A percentile compares a stretch with the other conserved stretches of the same genome.
Evolutionary conservation across 2,329 filamentous ascomycete genomes (phyloP).

Genomic region (Sarocladium brachiariae): DNA sequence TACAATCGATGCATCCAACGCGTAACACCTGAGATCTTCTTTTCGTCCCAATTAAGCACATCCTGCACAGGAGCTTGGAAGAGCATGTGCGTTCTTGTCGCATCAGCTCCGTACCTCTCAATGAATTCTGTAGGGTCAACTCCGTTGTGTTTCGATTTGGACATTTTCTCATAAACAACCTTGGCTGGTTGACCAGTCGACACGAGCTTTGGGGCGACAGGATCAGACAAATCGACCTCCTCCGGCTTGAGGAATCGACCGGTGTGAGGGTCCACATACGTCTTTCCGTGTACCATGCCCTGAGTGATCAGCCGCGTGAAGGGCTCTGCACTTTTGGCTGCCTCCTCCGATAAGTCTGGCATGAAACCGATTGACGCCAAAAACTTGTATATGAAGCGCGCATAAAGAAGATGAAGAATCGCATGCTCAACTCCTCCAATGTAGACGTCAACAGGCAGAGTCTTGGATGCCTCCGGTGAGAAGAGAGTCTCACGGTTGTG

Average conservation of each 20-base stretch:
- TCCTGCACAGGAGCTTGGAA: conserved; percentile 83
- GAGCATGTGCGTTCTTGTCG: conserved; percentile 77
- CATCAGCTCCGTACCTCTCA: conserved; percentile 70
- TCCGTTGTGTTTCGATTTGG: conserved; percentile 89
- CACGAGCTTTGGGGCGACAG: conserved; percentile 52
- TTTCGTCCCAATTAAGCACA: conserved; percentile 80
- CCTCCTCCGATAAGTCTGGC: conserved; percentile 26
- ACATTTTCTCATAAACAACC: conserved; percentile 84
- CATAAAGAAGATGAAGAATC: conserved; percentile 82
- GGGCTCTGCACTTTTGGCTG: conserved; percentile 53
- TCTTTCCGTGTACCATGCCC: conserved; percentile 89
- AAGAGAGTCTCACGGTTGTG: conserved; percentile 57
- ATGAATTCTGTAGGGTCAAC: conserved; percentile 74
- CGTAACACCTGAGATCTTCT: conserved; percentile 72
- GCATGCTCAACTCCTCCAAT: conserved; percentile 87
- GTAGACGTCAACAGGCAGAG: conserved; percentile 78
- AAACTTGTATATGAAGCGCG: conserved; percentile 87
- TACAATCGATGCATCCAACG: conserved; percentile 70
- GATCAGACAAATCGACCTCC: conserved; percentile 60
- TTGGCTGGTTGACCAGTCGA: conserved; percentile 51
- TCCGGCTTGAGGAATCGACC: conserved; percentile 71
- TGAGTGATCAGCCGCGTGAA: conserved; percentile 80
- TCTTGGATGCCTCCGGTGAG: conserved; percentile 48
- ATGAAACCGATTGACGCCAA: conserved; percentile 51
- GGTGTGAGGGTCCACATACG: conserved; percentile 65